Base-by-base conservation (phyloP, 192 early-diverging fungal genomes). In the Mortierella alpina region DNA sequence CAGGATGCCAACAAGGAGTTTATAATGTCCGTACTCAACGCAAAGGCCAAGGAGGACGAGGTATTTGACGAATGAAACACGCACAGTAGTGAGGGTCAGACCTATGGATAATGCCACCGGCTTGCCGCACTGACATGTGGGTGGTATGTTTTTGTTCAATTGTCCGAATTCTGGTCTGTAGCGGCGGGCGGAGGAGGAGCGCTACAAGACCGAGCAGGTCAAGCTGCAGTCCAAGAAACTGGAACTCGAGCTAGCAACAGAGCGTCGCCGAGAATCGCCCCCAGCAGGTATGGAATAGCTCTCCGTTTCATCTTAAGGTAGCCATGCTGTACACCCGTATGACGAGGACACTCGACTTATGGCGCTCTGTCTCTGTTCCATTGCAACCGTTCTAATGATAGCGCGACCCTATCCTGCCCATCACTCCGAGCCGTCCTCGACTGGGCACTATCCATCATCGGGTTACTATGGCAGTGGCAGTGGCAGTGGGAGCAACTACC, bases 161-260 rank as follows among this genome's bases (percentile, higher is more conserved):
- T 23, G 20, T 7, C 52, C 20, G 9, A 17, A 50, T 6, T 31
- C 20, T 31, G 31, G 31, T 31, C 15, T 15, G 58, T 72, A 85
- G 84, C 53, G 84, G 12, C 66, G 68, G 54, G 75, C 84, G 13
- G 84, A 85, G 54, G 84, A 85, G 54, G 84, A 82, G 57, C 80
- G 82, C 18, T 82, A 79, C 68, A 82, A 75, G 67, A 82, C 80
- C 1, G 84, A 85, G 62, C 66, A 74, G 50, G 53, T 85, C 45
- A 76, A 74, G 12, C 68, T 85, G 0, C 84, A 85, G 61, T 64
- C 74, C 11, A 85, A 85, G 54, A 79, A 85, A 40, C 56, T 85
- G 15, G 84, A 85, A 14, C 52, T 85, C 17, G 80, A 85, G 7
- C 52, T 79, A n/a, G 65, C 64, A n/a, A 23, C 64, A 1, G 77